A percentile compares a stretch with the other conserved stretches of the same genome.
phyloP scores from a whole-genome alignment of 495 filamentous ascomycete genomes.

The Aspergillus funiculosus region DNA sequence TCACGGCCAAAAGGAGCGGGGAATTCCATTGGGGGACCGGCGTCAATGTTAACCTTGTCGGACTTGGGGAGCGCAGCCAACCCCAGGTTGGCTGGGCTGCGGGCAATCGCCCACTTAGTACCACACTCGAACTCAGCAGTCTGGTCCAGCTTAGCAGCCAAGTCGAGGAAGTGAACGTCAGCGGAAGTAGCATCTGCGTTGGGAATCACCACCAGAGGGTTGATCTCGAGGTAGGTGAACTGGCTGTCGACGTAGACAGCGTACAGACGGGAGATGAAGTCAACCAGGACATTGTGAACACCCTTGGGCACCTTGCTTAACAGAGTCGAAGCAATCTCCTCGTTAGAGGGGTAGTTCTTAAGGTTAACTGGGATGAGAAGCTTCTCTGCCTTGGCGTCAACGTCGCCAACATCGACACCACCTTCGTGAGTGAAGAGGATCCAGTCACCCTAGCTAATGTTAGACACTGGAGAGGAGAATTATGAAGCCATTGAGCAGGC shows the following conservation, averaged over 20 bases:
- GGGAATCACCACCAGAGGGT: slow-evolving; percentile 95
- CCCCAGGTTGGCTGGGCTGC: slow-evolving; percentile 80
- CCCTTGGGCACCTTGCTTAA: slow-evolving; percentile 92
- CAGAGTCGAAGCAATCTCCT: slow-evolving; percentile 76
- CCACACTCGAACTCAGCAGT: slow-evolving; percentile 99
- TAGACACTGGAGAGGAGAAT: not conserved
- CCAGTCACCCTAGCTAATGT: slow-evolving; percentile 76
- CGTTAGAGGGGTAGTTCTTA: slow-evolving; percentile 90
- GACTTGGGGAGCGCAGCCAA: slow-evolving; percentile 56
- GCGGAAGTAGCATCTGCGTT: slow-evolving; percentile 88
- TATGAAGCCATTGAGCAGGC: not conserved
- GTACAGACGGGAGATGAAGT: slow-evolving; percentile 93
- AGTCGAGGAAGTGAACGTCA: slow-evolving; percentile 94
- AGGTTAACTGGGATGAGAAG: slow-evolving; percentile 95
- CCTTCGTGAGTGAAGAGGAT: slow-evolving; percentile 99
- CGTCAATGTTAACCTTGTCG: slow-evolving; percentile 85
- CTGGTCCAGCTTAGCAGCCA: slow-evolving; percentile 98
- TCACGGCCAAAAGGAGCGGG: slow-evolving; percentile 98
- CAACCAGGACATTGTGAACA: slow-evolving; percentile 93
- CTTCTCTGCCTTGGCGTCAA: slow-evolving; percentile 98
- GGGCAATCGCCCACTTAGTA: slow-evolving; percentile 95
- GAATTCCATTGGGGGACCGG: slow-evolving; percentile 97
- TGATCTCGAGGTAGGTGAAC: slow-evolving; percentile 99
- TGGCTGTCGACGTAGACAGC: slow-evolving; percentile 99
- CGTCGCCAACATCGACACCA: slow-evolving; percentile 99